Evolutionary conservation across 306 rosid genomes (phyloP).

Genomic region (Hylodesmum podocarpum): DNA sequence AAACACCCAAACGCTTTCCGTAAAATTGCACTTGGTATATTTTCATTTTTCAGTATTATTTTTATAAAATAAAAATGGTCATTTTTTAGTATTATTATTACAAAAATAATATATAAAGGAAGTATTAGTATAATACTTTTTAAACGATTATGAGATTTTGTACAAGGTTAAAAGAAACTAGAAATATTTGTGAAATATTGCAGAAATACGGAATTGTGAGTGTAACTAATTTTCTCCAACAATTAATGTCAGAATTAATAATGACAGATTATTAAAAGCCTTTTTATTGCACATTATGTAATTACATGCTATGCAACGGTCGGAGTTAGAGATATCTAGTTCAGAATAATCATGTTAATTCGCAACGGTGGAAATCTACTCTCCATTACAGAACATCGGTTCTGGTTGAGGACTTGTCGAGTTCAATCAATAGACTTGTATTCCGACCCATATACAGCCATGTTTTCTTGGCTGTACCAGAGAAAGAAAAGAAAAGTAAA

Average conservation of each 20-base stretch:
- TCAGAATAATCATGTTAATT: conserved; percentile 45
- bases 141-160: too few relatives aligned
- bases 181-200: too few relatives aligned
- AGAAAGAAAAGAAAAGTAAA: conserved; percentile 29
- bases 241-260: not conserved
- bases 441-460: conserved; percentile 80
- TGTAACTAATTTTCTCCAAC: too few relatives aligned
- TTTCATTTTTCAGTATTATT: too few relatives aligned
- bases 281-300: not conserved
- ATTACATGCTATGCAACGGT: not conserved
- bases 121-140: too few relatives aligned
- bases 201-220: too few relatives aligned
- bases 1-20: too few relatives aligned
- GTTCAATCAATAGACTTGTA: conserved; percentile 56
- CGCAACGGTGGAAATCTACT: conserved; percentile 74
- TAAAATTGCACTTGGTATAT: too few relatives aligned
- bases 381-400: conserved; percentile 58
- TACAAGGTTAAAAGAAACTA: too few relatives aligned
- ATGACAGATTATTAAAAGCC: not conserved
- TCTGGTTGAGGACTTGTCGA: conserved; percentile 55
- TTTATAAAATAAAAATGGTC: too few relatives aligned
- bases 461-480: conserved; percentile 36
- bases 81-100: too few relatives aligned
- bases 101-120: too few relatives aligned
- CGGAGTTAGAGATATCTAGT: conserved; percentile 26